Evolutionary conservation across 1,284 basidiomycete genomes (phyloP), one percentile per base, ranked within the genome.

Genomic region (Naganishia sp.): DNA sequence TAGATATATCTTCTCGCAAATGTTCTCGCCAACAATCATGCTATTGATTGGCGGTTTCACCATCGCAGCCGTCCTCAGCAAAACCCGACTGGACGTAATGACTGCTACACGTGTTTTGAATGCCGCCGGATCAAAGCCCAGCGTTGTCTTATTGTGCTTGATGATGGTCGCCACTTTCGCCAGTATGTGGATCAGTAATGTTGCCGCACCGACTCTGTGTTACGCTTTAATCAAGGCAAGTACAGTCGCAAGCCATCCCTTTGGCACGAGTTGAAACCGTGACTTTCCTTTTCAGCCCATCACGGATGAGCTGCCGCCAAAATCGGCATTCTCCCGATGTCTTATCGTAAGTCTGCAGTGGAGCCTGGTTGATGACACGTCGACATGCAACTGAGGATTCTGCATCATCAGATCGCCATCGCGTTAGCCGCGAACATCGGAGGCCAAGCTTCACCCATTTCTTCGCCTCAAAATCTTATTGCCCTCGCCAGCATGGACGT

Each of bases 141-240:
- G 86, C 71, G 87, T 86, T 0, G 94, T 99, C 2, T 82, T 99
- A 18, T 84, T 99, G 45, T 90, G 93, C 0, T 92, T 98, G 79
- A 99, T 99, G 96, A 86, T 84, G 46, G 94, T 99, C 5, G 90
- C 94, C 0, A 97, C 94, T 75, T 99, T 99, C 76, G 94, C 95
- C 1, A 93, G 90, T 77, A 99, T 98, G 96, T 99, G 94, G 96
- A 98, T 99, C 74, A 92, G 90, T 77, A 98, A 99, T 75, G 95
- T 99, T 16, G 95, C 95, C 0, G 95, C 95, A 7, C 96, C 96
- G 15, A 97, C 95, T 1, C 83, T 99, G 15, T 97, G 94, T 82
- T 99, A 97, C 78, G 94, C 94, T n/a, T 83, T 99, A 67, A 94
- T 98, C 77, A 88, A 89, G 74, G 91, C 92, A 77, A 64, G 86